These are phyloP conservation scores for Russula virescens DNA, from an alignment of 768 basidiomycete genomes.

Conservation along the genomic window DNA sequence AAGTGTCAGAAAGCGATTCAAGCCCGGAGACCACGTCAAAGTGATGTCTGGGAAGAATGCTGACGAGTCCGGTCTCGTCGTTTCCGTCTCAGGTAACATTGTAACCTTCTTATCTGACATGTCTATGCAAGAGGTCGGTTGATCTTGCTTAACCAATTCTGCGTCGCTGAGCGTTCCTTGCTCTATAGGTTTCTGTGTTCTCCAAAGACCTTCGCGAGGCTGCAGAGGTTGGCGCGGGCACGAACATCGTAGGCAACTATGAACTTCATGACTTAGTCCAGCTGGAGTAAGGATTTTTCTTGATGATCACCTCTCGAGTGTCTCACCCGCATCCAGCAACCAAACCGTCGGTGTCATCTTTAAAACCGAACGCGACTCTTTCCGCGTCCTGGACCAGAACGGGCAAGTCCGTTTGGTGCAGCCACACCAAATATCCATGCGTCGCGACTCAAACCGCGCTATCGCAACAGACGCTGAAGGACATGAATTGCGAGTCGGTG, in stretches of 20 bases:
- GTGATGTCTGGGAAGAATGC: conserved; percentile 94
- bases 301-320: conserved; percentile 6
- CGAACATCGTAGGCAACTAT: conserved; percentile 87
- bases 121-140: conserved; percentile 92
- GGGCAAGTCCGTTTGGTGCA: conserved; percentile 84
- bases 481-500: conserved; percentile 78
- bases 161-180: neutral
- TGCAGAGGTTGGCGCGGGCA: conserved; percentile 91
- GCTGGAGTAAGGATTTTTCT: conserved; percentile 69
- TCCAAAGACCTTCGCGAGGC: conserved; percentile 96
- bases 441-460: conserved; percentile 70
- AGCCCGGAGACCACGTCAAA: conserved; percentile 97
- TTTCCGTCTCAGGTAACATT: conserved; percentile 82
- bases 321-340: conserved; percentile 42
- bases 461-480: conserved; percentile 89
- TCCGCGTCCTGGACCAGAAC: conserved; percentile 94
- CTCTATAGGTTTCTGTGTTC: conserved; percentile 83
- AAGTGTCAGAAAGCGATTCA: conserved; percentile 91
- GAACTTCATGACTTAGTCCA: conserved; percentile 96
- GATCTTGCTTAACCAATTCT: neutral
- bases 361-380: conserved; percentile 93
- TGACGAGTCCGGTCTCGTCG: conserved; percentile 94
- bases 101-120: conserved; percentile 98
- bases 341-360: conserved; percentile 96
- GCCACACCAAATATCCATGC: conserved; percentile 92